phyloP scores from a whole-genome alignment of 2,329 filamentous ascomycete genomes.

The Calonectria crousiana region DNA sequence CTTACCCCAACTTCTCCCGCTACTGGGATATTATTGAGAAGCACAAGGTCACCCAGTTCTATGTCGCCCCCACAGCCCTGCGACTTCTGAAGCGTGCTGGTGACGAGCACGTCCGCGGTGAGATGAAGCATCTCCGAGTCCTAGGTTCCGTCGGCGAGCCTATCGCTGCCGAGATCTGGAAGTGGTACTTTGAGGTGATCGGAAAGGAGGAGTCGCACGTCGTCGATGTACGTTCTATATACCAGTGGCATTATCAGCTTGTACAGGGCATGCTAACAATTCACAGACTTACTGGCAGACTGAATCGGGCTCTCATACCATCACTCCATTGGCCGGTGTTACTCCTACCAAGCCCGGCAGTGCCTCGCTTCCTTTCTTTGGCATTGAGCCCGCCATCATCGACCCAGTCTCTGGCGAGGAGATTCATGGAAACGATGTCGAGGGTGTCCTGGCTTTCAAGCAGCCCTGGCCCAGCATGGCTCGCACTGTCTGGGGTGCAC shows the following conservation, averaged over 20 bases:
- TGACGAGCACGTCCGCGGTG: slow-evolving; percentile 88
- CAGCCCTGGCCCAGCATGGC: slow-evolving; percentile 99
- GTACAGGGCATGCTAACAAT: slow-evolving; percentile 30
- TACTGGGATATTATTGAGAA: slow-evolving; percentile 99
- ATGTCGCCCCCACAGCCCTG: slow-evolving; percentile 95
- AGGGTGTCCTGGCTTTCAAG: slow-evolving; percentile 97
- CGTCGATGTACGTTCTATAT: slow-evolving; percentile 80
- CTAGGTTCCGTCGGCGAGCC: slow-evolving; percentile 97
- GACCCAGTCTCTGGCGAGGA: slow-evolving; percentile 96
- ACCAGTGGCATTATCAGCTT: not conserved
- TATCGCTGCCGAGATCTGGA: slow-evolving; percentile 98
- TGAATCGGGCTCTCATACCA: slow-evolving; percentile 96
- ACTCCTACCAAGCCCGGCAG: slow-evolving; percentile 97
- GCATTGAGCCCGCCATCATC: slow-evolving; percentile 97
- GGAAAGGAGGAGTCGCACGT: slow-evolving; percentile 94
- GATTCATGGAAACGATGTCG: slow-evolving; percentile 94
- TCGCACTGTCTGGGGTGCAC: slow-evolving; percentile 95
- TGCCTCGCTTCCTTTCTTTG: slow-evolving; percentile 97
- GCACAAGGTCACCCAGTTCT: slow-evolving; percentile 97
- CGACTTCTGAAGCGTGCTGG: slow-evolving; percentile 95
- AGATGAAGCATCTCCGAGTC: slow-evolving; percentile 91
- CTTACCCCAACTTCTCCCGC: slow-evolving; percentile 96
- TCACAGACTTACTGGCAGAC: slow-evolving; percentile 98
- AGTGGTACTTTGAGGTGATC: slow-evolving; percentile 98
- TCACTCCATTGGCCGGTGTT: slow-evolving; percentile 90